Conservation (phyloP, 2,329 filamentous ascomycete genomes). For the Albifimbria verrucaria region DNA sequence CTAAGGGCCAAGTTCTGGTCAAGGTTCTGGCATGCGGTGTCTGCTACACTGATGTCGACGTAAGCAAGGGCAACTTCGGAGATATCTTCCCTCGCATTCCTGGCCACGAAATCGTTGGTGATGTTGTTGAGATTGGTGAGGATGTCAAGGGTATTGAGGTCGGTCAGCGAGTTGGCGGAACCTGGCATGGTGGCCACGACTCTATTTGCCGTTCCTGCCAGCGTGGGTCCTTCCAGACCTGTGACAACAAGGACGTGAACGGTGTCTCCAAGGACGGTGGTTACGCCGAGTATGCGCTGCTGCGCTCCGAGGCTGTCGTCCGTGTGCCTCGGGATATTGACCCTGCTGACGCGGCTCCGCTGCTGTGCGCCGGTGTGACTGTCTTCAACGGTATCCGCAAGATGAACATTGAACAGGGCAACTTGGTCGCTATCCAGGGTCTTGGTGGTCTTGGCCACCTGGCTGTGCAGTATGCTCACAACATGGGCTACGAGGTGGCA, state of each 20-base stretch:
- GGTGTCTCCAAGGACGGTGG: conserved; percentile 66
- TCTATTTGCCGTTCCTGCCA: conserved; percentile 59
- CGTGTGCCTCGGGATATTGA: conserved; percentile 51
- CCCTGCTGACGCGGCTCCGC: conserved; percentile 51
- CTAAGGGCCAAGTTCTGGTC: conserved; percentile 59
- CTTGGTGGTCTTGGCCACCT: conserved; percentile 75
- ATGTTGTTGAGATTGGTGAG: conserved; percentile 58
- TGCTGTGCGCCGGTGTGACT: conserved; percentile 65
- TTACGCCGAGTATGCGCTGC: conserved; percentile 60
- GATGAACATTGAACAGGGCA: conserved; percentile 48
- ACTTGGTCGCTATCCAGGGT: conserved; percentile 60
- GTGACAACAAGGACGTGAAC: conserved; percentile 59
- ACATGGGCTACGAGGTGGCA: conserved; percentile 72
- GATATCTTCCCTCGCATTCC: conserved; percentile 59
- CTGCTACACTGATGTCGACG: conserved; percentile 59
- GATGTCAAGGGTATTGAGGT: conserved; percentile 55
- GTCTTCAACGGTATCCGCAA: conserved; percentile 59
- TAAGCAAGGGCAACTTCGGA: conserved; percentile 48
- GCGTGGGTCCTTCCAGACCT: conserved; percentile 65
- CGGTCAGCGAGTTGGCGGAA: conserved; percentile 62
- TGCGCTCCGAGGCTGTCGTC: conserved; percentile 59
- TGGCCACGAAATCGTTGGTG: conserved; percentile 71
- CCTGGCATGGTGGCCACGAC: conserved; percentile 52
- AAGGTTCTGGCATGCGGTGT: conserved; percentile 72
- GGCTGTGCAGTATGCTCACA: conserved; percentile 70